Base-by-base conservation (phyloP, 2,329 filamentous ascomycete genomes). In the Alternaria novae-zelandiae region DNA sequence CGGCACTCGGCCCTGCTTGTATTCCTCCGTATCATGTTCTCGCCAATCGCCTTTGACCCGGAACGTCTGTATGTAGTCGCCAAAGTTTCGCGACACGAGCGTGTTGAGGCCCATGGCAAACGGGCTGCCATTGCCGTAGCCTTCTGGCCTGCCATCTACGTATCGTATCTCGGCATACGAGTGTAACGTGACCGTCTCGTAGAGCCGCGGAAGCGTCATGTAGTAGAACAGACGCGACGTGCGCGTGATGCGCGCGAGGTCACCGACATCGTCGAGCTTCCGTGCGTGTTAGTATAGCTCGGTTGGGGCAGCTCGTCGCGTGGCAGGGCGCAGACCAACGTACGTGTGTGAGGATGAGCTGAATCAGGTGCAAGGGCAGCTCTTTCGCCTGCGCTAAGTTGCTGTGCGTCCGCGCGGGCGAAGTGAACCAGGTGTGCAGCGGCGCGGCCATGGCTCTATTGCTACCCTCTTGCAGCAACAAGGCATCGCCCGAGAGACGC, bases 81-180 rank as follows among this genome's bases (percentile, higher is more conserved):
- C 83, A 64, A 86, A 83, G 28, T 82, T 84, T 59, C 86, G 82
- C 30, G 86, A 87, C 41, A 88, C 85, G n/a, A 90, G 78, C 1
- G 86, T 87, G 71, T 88, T 88, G 53, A 90, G 79, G 0, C 86
- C 88, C 85, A 89, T 88, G 54, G 86, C 83, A 75, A 90, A 89
- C 0, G 88, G 88, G 66, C 86, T 89, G 2, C 86, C 87, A 57
- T 84, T 84, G n/a, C 88, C 88, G 74, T 86, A 87, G 11, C 88
- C 88, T 72, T 89, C 86, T 0, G 87, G 86, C 45, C 83, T 73
- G 54, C 87, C 86, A 69, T 86, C 82, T 64, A 84, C 80, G 72
- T 88, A 89, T 54, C 87, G 85, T 26, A 89, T 86, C 43, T 85
- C 84, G 54, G 84, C 80, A 73, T 90, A 88, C 8, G 87, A 88